Evolutionary conservation across 345 rosid species (phyloP).

Genomic region (Moricandia moricandioides): DNA sequence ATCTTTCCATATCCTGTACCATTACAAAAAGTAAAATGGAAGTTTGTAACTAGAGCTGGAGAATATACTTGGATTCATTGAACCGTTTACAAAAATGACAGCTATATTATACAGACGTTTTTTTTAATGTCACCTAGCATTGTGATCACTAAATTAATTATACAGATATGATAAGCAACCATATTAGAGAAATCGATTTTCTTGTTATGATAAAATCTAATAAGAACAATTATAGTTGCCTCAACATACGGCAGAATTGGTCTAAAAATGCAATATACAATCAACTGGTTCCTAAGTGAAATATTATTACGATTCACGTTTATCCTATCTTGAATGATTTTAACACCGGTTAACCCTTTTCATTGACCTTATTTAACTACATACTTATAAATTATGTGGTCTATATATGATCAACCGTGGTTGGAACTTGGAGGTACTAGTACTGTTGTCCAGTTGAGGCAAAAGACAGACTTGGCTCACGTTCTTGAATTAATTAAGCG

Average conservation of each 20-base stretch:
- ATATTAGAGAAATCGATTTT: background rate
- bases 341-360: background rate
- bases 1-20: background rate
- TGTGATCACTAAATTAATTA: background rate
- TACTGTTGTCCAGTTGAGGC: slow-evolving; percentile 26
- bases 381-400: slow-evolving; percentile 1
- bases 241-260: slow-evolving; percentile 5
- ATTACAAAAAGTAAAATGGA: background rate
- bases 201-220: background rate
- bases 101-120: slow-evolving; percentile 3
- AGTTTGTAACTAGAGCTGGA: background rate
- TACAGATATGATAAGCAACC: slow-evolving; percentile 6
- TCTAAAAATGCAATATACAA: background rate
- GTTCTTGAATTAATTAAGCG: slow-evolving; percentile 27
- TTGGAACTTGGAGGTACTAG: slow-evolving; percentile 2
- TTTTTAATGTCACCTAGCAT: background rate
- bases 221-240: slow-evolving; percentile 3
- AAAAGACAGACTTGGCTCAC: slow-evolving; percentile 49
- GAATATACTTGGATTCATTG: slow-evolving; percentile 12
- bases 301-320: background rate
- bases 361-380: background rate
- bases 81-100: slow-evolving; percentile 23
- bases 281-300: background rate
- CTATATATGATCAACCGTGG: slow-evolving; percentile 20
- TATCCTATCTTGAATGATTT: background rate